Conservation (phyloP, 1,284 basidiomycete genomes). For the Macrocybe sp. region DNA sequence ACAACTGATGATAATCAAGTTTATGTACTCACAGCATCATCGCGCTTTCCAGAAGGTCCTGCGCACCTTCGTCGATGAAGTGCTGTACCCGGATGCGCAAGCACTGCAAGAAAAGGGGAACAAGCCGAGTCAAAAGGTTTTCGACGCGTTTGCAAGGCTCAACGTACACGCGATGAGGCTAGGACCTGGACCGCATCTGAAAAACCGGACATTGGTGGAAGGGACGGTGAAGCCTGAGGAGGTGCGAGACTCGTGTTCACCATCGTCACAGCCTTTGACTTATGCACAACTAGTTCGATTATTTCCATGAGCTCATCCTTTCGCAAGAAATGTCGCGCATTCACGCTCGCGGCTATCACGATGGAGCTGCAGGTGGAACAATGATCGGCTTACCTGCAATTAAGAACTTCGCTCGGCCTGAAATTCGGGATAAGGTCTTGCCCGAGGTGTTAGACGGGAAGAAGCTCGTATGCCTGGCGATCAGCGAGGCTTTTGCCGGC, state of each 20-base stretch:
- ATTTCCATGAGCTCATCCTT: constrained; percentile 60
- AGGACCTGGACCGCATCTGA: constrained; percentile 26
- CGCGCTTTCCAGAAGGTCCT: constrained; percentile 41
- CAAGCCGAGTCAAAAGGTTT: constrained; percentile 21
- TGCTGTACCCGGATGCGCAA: constrained; percentile 45
- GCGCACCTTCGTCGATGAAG: constrained; percentile 46
- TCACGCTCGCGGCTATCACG: constrained; percentile 26
- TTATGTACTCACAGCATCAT: constrained; percentile 34
- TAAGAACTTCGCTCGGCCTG: constrained; percentile 60
- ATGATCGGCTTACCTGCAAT: constrained; percentile 58
- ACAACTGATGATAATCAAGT: neutral
- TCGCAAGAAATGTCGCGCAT: constrained; percentile 66
- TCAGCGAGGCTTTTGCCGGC: constrained; percentile 81
- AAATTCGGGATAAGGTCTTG: constrained; percentile 58
- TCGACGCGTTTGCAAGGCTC: constrained; percentile 20
- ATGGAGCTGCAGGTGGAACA: constrained; percentile 49
- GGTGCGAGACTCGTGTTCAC: neutral
- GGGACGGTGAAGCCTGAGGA: constrained; percentile 13
- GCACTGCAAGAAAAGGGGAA: constrained; percentile 25
- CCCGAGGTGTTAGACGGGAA: constrained; percentile 51
- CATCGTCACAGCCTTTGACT: neutral
- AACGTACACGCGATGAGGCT: constrained; percentile 27
- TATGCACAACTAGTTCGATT: constrained; percentile 37
- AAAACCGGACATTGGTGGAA: constrained; percentile 14
- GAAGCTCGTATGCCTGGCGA: constrained; percentile 54